phyloP scores from a whole-genome alignment of 2,329 filamentous ascomycete genomes.

The Neonectria faginata region DNA sequence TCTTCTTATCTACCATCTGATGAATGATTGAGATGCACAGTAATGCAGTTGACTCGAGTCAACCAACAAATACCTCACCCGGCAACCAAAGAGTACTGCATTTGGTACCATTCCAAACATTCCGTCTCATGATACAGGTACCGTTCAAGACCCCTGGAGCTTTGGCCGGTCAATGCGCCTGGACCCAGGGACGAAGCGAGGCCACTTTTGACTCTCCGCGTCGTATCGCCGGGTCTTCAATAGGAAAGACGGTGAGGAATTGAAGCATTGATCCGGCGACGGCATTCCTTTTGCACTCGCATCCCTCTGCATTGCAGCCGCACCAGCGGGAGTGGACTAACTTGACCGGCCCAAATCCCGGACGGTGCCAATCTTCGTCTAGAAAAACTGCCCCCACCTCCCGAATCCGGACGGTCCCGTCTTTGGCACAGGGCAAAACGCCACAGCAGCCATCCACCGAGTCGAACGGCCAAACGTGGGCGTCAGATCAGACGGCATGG shows the following conservation, averaged over 20 bases:
- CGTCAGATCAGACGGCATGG: slow-evolving; percentile 30
- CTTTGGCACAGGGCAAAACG: slow-evolving; percentile 19
- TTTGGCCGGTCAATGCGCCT: slow-evolving; percentile 16
- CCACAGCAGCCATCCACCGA: slow-evolving; percentile 39
- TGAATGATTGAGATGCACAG: background rate
- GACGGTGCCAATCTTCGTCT: slow-evolving; percentile 27
- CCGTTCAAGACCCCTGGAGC: slow-evolving; percentile 5
- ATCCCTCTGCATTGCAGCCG: slow-evolving; percentile 25
- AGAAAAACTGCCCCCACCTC: slow-evolving; percentile 19
- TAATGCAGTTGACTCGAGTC: slow-evolving; percentile 4
- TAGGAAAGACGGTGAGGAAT: slow-evolving; percentile 25
- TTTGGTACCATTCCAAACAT: slow-evolving; percentile 8
- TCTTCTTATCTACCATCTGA: background rate
- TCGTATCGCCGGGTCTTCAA: too few relatives aligned
- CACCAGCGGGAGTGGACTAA: slow-evolving; percentile 16
- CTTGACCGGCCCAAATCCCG: slow-evolving; percentile 9
- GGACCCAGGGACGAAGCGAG: too few relatives aligned
- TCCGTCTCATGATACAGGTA: slow-evolving; percentile 16
- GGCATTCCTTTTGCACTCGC: slow-evolving; percentile 16
- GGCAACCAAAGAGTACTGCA: background rate
- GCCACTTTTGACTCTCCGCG: background rate
- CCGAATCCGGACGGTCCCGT: slow-evolving; percentile 9
- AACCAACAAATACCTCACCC: slow-evolving; percentile 20
- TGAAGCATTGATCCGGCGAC: slow-evolving; percentile 12
- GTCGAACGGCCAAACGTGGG: slow-evolving; percentile 38